These are phyloP conservation scores for Pichia sp. DNA, from an alignment of 1,139 yeast species.

Conservation along the genomic window DNA sequence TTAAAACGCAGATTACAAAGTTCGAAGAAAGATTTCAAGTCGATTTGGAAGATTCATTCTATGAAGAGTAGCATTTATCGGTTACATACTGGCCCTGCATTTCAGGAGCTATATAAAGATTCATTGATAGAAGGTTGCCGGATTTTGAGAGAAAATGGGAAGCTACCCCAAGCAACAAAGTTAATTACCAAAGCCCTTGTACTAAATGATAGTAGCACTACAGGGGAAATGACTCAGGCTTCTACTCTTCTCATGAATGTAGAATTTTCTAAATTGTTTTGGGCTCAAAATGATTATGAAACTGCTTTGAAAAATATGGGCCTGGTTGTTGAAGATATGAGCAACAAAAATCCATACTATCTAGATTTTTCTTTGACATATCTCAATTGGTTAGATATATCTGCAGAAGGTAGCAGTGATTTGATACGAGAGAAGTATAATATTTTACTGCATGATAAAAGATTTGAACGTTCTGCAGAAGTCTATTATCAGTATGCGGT, in stretches of 20 bases:
- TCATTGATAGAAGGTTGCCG: conserved; percentile 59
- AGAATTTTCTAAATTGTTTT: conserved; percentile 78
- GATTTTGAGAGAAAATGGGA: conserved; percentile 62
- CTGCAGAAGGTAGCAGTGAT: conserved; percentile 78
- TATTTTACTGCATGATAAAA: conserved; percentile 53
- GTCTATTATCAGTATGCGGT: conserved; percentile 62
- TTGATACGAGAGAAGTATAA: conserved; percentile 69
- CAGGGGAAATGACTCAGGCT: conserved; percentile 17
- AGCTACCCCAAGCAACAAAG: conserved; percentile 71
- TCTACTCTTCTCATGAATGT: conserved; percentile 50
- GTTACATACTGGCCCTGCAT: conserved; percentile 36
- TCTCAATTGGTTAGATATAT: conserved; percentile 83
- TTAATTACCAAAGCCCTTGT: conserved; percentile 67
- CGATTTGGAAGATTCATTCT: conserved; percentile 58
- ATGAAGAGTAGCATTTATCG: conserved; percentile 55
- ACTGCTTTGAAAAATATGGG: conserved; percentile 72
- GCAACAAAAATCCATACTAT: conserved; percentile 25
- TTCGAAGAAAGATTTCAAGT: conserved; percentile 57
- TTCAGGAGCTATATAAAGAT: conserved; percentile 41
- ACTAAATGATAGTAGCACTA: conserved; percentile 29
- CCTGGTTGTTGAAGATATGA: conserved; percentile 34
- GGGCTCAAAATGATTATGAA: conserved; percentile 88
- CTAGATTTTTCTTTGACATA: conserved; percentile 66
- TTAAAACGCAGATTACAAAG: conserved; percentile 39
- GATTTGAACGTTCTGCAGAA: conserved; percentile 36